Conservation (phyloP, 805 yeast species). For the Candida adriatica region DNA sequence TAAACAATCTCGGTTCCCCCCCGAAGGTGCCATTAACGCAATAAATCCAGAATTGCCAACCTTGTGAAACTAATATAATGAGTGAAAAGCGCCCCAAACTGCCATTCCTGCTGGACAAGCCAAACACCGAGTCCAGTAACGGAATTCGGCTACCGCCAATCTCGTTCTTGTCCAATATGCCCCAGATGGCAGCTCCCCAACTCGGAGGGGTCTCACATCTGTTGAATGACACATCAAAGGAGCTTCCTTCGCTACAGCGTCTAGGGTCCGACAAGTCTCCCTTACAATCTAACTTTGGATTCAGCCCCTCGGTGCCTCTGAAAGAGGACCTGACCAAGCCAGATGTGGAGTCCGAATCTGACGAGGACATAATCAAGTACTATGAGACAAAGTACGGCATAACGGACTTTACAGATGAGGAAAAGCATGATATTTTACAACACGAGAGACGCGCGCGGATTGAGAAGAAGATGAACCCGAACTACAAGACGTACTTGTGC, state of each 20-base stretch:
- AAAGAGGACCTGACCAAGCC: constrained; percentile 22
- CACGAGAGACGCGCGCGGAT: constrained; percentile 24
- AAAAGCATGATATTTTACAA: constrained; percentile 24
- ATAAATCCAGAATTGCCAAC: no score
- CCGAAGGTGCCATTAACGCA: no score
- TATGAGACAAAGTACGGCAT: constrained; percentile 22
- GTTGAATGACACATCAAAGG: constrained; percentile 8
- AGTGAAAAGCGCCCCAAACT: constrained; percentile 10
- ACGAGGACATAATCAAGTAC: constrained; percentile 23
- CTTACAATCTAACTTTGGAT: no score
- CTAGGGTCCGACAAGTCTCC: no score
- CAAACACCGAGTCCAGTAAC: constrained; percentile 2
- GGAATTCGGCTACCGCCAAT: constrained; percentile 33
- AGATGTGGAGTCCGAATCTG: constrained; percentile 18
- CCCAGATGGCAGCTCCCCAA: constrained; percentile 4
- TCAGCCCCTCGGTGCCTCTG: constrained; percentile 7
- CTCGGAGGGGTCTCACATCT: constrained; percentile 8
- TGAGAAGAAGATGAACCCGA: constrained; percentile 22
- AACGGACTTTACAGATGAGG: constrained; percentile 23
- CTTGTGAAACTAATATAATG: neutral
- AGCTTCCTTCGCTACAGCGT: constrained; percentile 6
- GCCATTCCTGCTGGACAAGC: constrained; percentile 11
- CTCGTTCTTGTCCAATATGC: constrained; percentile 24
- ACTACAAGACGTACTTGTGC: constrained; percentile 23
- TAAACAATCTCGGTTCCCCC: no score